Base-by-base conservation (phyloP, 805 yeast species). In the Wickerhamiella kazuoi region DNA sequence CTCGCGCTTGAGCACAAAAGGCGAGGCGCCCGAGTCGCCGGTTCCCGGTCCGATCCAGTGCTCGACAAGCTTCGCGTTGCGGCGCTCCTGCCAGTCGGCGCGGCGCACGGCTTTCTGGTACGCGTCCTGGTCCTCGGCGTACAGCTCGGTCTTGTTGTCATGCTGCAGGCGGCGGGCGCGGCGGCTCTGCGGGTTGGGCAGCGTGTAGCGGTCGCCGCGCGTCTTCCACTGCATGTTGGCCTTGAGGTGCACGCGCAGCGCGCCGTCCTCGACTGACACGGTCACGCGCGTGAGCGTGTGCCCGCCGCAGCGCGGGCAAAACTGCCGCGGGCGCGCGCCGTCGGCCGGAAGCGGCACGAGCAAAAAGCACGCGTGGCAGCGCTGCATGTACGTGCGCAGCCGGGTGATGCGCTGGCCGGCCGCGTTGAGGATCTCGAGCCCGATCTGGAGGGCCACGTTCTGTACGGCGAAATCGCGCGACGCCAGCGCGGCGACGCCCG, bases 381-480 rank as follows among this genome's bases (percentile, higher is more conserved):
- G 69, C 53, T 81, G 69, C 96, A 87, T 87, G 57, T 82, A 86
- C 62, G 79, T 82, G 56, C 93, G 71, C 26, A 90, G 79, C 55
- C 81, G 72, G 48, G 73, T 78, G 59, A 90, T 86, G 50, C 77
- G 83, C 46, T 76, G 64, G 17, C 98, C 98, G 1, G 86, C 73
- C 62, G 72, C 68, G 58, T 86, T 86, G 74, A 90, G 78, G 48
- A 87, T 65, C 47, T 81, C 79, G 42, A 90, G 59, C 4, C 95
- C 95, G 50, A 90, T 68, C 58, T 87, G 97, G 62, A 90, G 67
- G 1, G 94, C 72, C 14, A 86, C 94, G 59, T 90, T 90, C 59
- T 90, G 99, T 52, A 87, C 82, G 2, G 99, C 97, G 62, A 87
- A 90, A 71, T 90, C 99, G 21, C 94, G 94, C 0, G 96, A 79